Conservation (phyloP, 2,329 filamentous ascomycete species). For the Colletotrichum sublineola region DNA sequence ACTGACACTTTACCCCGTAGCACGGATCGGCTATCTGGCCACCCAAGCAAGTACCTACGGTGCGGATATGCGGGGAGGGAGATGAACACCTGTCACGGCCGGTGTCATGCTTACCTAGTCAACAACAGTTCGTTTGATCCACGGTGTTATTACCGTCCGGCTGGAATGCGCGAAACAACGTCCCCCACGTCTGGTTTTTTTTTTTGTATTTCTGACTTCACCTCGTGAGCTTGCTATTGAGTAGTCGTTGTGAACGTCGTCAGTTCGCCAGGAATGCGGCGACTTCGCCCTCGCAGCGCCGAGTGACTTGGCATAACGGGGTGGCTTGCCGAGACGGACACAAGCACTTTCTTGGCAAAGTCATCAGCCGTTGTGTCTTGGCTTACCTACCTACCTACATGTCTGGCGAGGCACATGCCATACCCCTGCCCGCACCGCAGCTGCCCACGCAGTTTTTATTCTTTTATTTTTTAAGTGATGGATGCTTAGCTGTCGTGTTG, state of each 20-base stretch:
- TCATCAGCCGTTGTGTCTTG: slow-evolving; percentile 37
- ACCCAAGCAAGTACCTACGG: no score
- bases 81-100: slow-evolving; percentile 4
- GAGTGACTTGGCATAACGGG: slow-evolving; percentile 40
- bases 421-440: slow-evolving; percentile 20
- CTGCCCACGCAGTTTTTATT: no score
- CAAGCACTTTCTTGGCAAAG: slow-evolving; percentile 43
- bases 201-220: neutral
- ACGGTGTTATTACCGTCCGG: neutral
- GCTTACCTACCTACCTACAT: slow-evolving; percentile 26
- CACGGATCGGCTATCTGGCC: slow-evolving; percentile 1
- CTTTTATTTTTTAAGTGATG: no score
- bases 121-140: slow-evolving; percentile 36
- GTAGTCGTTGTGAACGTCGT: slow-evolving; percentile 9
- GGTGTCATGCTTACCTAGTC: slow-evolving; percentile 2
- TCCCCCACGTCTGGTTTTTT: neutral
- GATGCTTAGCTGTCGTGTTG: neutral
- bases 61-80: no score
- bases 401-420: neutral
- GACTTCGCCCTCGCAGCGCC: slow-evolving; percentile 40
- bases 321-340: slow-evolving; percentile 40
- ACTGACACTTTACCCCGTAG: slow-evolving; percentile 9
- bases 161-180: slow-evolving; percentile 16
- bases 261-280: slow-evolving; percentile 27
- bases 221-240: neutral